Base-by-base conservation (phyloP, 805 yeast genomes). In the Ogataea methanolica region DNA sequence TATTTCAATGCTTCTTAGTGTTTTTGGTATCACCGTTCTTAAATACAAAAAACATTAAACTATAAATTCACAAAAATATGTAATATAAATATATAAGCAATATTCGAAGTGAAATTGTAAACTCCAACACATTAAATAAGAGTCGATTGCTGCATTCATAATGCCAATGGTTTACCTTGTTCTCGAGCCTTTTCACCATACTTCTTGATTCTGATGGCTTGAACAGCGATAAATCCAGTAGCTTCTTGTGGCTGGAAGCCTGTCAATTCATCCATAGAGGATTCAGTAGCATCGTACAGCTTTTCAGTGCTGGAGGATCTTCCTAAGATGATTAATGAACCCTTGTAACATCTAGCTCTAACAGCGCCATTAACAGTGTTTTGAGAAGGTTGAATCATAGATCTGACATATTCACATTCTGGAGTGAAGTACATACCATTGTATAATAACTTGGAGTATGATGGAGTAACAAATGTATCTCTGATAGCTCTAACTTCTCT, bases 371-470 rank as follows among this genome's bases (percentile, higher is more conserved):
- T 94, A 62, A 94, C 98, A 48, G 96, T 85, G 60, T 75, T 80
- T 75, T 94, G 99, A 36, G 98, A 91, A 50, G 97, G 97, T 52
- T 81, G 82, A 62, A 94, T 94, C 96, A 89, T 89, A 19, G 87
- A 65, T 75, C 97, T 87, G 65, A 89, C 85, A 69, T 84, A 94
- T 74, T 92, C 99, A 71, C 97, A 88, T 78, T 94, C 99, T 67
- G 99, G 99, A 40, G 96, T 83, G 79, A 89, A 94, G 78, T 92
- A 94, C 80, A 92, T 82, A 71, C 99, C 99, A 70, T 94, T 94
- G 82, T 94, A 94, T 58, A 94, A 79, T 66, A 88, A 77, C 69
- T 84, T 87, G 54, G 98, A 82, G 77, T 89, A 91, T 44, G 90
- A 71, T 62, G 96, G 87, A 39, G 99, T 90, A 59, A 94, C 99